Base-by-base conservation (phyloP, 108 stramenopile genomes). In the Cyclostephanos invisitatus region DNA sequence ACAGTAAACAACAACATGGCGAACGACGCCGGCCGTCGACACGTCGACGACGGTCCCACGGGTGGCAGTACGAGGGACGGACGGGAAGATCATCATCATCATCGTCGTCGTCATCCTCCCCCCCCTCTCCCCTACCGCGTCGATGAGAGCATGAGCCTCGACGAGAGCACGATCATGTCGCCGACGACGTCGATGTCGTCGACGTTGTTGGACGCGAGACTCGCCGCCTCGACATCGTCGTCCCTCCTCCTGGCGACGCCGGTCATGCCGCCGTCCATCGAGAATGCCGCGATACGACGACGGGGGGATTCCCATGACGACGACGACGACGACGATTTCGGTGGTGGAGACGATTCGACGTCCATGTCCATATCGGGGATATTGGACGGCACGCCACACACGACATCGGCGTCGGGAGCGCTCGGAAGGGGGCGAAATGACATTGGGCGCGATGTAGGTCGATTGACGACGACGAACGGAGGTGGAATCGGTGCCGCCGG, bases 81-180 rank as follows among this genome's bases (percentile, higher is more conserved):
- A 2, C 17, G 14, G 3, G 51, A 53, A n/a, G 5, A 53, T 24
- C 20, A 25, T 27, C 11, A 25, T 28, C 24, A 54, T 22, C 25
- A 42, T 32, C 35, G 50, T 28, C 37, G 29, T 38, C 29, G 24
- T 22, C 8, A 35, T 46, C 17, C n/a, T n/a, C n/a, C n/a, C n/a
- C n/a, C n/a, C n/a, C 32, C 32, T 47, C 37, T 56, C 54, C 25
- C 22, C 74, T 44, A 64, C 77, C 18, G 58, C 73, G n/a, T n/a
- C n/a, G 46, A 63, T 64, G 71, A 68, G 70, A 20, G 62, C 77
- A 74, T 77, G 77, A 73, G 67, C 25, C 76, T 77, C 55, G 72
- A 74, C 61, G 77, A 78, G 53, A 70, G 66, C 73, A 63, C 67
- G 48, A 67, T 76, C 50, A 56, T 40, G 50, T 47, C 40, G 40